These are phyloP conservation scores for Coniella lustricola DNA, from an alignment of 2,329 filamentous ascomycete species.

Conservation along the genomic window DNA sequence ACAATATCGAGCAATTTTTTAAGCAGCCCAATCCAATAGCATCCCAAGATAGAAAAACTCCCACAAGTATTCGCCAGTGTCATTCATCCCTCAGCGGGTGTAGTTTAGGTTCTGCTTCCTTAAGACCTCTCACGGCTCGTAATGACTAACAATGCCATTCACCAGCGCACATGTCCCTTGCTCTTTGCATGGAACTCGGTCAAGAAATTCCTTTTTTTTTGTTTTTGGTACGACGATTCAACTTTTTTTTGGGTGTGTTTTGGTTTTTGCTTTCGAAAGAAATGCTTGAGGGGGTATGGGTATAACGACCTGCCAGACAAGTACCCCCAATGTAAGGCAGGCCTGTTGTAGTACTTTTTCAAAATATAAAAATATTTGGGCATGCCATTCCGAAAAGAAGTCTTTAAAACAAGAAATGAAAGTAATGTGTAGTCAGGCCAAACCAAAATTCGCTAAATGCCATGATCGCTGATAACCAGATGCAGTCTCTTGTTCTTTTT, in stretches of 20 bases:
- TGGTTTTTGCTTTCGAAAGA: neutral
- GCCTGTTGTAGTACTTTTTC: conserved; percentile 6
- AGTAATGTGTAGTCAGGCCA: conserved; percentile 26
- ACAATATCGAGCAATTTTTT: too few species aligned
- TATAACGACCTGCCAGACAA: conserved; percentile 17
- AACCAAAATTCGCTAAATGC: conserved; percentile 39
- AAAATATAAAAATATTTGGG: conserved; percentile 7
- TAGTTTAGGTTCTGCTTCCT: neutral
- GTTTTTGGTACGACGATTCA: conserved; percentile 17
- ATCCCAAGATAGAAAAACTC: too few species aligned
- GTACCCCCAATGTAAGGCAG: conserved; percentile 15
- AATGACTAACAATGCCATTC: neutral
- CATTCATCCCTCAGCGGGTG: too few species aligned
- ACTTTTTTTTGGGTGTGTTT: conserved; percentile 8
- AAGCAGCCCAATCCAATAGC: too few species aligned
- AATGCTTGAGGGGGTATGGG: conserved; percentile 13
- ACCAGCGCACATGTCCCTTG: conserved; percentile 1
- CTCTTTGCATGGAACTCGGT: conserved; percentile 5
- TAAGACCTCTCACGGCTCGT: neutral
- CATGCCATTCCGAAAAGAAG: conserved; percentile 19
- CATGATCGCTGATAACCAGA: conserved; percentile 30
- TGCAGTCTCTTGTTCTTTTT: conserved; percentile 18
- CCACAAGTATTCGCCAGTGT: too few species aligned
- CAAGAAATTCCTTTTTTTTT: neutral
- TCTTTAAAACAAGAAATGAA: conserved; percentile 17